These are phyloP conservation scores for Emmonsiellopsis sp. DNA, from an alignment of 2,329 filamentous ascomycete species.

Conservation along the genomic window DNA sequence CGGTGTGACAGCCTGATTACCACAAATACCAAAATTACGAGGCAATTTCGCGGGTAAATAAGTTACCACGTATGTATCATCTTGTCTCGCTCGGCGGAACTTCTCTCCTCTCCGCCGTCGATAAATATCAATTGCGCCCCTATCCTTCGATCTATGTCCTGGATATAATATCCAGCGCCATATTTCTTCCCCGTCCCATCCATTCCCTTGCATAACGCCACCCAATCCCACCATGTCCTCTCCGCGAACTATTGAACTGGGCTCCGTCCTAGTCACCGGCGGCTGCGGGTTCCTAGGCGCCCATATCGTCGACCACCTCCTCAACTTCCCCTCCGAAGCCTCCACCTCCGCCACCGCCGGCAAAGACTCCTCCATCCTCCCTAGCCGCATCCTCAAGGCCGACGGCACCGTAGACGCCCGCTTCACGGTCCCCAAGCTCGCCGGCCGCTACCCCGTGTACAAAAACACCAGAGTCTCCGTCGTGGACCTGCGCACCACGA, in stretches of 20 bases:
- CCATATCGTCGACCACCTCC: conserved; percentile 67
- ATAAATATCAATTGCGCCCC: no score
- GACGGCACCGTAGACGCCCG: conserved; percentile 24
- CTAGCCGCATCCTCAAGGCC: conserved; percentile 1
- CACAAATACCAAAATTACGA: no score
- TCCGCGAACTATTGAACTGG: conserved; percentile 39
- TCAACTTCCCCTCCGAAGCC: conserved; percentile 47
- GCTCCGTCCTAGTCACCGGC: conserved; percentile 68
- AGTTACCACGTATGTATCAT: no score
- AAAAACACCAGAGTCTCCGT: conserved; percentile 52
- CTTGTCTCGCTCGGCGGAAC: no score
- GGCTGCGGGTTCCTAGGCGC: conserved; percentile 79
- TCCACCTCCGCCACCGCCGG: conserved; percentile 2
- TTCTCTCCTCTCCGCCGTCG: not conserved
- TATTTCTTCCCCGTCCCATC: not conserved
- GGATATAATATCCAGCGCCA: not conserved
- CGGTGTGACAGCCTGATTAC: no score
- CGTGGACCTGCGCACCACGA: conserved; percentile 61
- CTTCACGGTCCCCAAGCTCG: conserved; percentile 27
- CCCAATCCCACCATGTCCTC: conserved; percentile 6
- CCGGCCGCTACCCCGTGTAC: conserved; percentile 33
- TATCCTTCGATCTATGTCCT: no score
- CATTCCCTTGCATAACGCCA: not conserved
- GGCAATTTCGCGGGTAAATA: no score
- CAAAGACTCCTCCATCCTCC: not conserved